Evolutionary conservation across 2,329 filamentous ascomycete species (phyloP).

Genomic region (Xylariaceae sp.): DNA sequence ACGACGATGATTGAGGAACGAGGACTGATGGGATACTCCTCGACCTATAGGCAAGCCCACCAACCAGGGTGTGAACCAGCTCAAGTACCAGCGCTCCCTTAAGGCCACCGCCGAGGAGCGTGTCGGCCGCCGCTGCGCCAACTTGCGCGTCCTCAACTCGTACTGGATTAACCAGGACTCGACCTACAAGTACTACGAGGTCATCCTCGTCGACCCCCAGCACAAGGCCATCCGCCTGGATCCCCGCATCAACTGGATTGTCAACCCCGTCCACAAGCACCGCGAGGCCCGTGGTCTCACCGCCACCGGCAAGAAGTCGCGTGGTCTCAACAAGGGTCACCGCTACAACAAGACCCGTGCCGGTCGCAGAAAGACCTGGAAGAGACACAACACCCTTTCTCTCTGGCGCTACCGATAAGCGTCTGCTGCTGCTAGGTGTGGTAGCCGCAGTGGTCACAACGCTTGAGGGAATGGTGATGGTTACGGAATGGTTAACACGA

Average conservation of each 20-base stretch:
- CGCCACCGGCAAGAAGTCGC: slow-evolving; percentile 98
- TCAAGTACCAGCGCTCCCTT: slow-evolving; percentile 99
- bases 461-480: slow-evolving; percentile 12
- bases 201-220: slow-evolving; percentile 99
- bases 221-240: slow-evolving; percentile 99
- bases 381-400: slow-evolving; percentile 98
- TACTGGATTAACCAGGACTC: slow-evolving; percentile 99
- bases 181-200: slow-evolving; percentile 99
- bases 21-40: slow-evolving; percentile 12
- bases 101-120: slow-evolving; percentile 98
- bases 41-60: slow-evolving; percentile 84
- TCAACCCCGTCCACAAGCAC: slow-evolving; percentile 99
- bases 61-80: slow-evolving; percentile 99
- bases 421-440: slow-evolving; percentile 17
- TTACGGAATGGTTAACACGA: too few species aligned
- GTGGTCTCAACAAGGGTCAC: slow-evolving; percentile 99
- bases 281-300: slow-evolving; percentile 97
- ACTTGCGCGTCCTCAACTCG: slow-evolving; percentile 98
- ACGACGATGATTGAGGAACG: background rate
- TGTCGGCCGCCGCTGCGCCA: slow-evolving; percentile 98
- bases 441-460: slow-evolving; percentile 12
- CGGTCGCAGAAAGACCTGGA: slow-evolving; percentile 99
- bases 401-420: slow-evolving; percentile 95
- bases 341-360: slow-evolving; percentile 97
- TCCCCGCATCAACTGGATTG: slow-evolving; percentile 99